Percentiles rank a stretch among this genome's conserved stretches.
phyloP scores from a whole-genome alignment of 345 rosid genomes.

The Orychophragmus violaceus region DNA sequence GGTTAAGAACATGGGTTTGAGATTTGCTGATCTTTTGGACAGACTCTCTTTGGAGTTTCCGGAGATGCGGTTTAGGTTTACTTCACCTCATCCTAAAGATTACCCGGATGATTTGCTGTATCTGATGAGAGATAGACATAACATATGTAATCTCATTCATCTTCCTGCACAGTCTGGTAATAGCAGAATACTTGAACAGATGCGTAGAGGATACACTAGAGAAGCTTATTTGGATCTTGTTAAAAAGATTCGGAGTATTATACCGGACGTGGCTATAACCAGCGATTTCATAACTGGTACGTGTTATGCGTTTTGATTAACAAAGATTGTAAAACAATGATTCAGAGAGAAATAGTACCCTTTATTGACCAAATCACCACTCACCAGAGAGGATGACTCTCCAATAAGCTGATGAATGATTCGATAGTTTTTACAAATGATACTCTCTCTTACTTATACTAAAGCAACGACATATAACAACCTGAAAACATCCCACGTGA shows the following conservation, averaged over 20 bases:
- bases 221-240: constrained; percentile 90
- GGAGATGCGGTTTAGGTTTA: constrained; percentile 94
- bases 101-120: constrained; percentile 73
- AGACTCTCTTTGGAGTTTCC: constrained; percentile 76
- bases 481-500: too few relatives aligned
- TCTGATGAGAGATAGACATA: constrained; percentile 74
- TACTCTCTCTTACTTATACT: too few relatives aligned
- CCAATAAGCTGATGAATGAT: too few relatives aligned
- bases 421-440: too few relatives aligned
- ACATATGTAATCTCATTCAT: constrained; percentile 77
- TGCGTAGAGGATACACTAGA: constrained; percentile 87
- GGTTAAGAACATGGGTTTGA: constrained; percentile 69
- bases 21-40: constrained; percentile 89
- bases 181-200: constrained; percentile 65
- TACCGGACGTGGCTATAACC: constrained; percentile 82
- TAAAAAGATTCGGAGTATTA: constrained; percentile 59
- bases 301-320: too few relatives aligned
- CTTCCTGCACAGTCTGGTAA: constrained; percentile 93
- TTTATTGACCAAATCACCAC: too few relatives aligned
- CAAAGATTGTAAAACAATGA: too few relatives aligned
- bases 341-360: too few relatives aligned
- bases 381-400: too few relatives aligned
- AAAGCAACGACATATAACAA: too few relatives aligned
- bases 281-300: constrained; percentile 89
- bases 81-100: constrained; percentile 97